Base-by-base conservation (phyloP, 805 yeast species). In the Henningerozyma blattae region DNA sequence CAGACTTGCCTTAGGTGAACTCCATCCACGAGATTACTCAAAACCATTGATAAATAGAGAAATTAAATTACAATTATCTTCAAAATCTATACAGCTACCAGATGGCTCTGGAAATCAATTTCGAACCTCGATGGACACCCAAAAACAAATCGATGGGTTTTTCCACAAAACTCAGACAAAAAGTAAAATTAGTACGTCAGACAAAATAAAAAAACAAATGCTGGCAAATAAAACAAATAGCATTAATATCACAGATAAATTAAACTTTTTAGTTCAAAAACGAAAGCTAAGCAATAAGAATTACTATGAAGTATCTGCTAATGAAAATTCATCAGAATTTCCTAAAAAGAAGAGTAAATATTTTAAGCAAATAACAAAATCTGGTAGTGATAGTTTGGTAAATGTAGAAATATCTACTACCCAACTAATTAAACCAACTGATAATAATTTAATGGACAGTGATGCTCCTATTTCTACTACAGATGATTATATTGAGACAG, bases 1-100 rank as follows among this genome's bases (percentile, higher is more conserved):
- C 1, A 55, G 58, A 28, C 65, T 86, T 15, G 82, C 94, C 8
- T 42, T 41, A 14, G 96, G 93, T 1, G 67, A 64, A 6, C 44
- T 81, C 8, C 72, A 78, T 51, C 95, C 96, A 1, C 63, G 69
- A 28, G 42, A 50, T 36, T 46, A 32, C 27, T 38, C 38, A 13
- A 48, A 34, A 63, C 73, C 40, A 3, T 38, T 55, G 22, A 41
- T 46, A 3, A 55, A 50, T 40, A 43, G 60, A 39, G 60, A 55
- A 31, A 48, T 41, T n/a, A 45, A 38, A 29, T 32, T 55, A 15
- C 52, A 49, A 28, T 27, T 50, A 13, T 28, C 39, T 6, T 49
- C 60, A 3, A 51, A 49, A 40, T 51, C 59, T 3, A 38, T 30
- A 17, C 13, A 4, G 15, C 22, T 5, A 16, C 7, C 18, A 14